Conservation (phyloP, 1,139 yeast species). For the Geotrichum fermentans region DNA sequence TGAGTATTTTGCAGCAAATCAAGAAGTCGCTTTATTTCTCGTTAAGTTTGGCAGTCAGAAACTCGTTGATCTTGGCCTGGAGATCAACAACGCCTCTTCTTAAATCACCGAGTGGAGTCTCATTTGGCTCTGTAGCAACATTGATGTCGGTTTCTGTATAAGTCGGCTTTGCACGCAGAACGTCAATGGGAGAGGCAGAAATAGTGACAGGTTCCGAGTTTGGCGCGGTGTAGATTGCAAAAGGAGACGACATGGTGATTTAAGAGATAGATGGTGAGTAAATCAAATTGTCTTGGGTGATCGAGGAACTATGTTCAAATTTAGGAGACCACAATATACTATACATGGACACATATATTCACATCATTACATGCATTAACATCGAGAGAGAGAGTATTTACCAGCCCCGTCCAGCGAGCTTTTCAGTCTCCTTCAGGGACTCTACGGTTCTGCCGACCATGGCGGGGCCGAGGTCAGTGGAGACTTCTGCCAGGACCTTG, state of each 20-base stretch:
- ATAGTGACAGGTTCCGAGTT: background rate
- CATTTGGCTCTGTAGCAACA: conserved; percentile 12
- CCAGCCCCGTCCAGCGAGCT: conserved; percentile 53
- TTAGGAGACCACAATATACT: background rate
- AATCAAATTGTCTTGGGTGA: background rate
- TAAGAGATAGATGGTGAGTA: too few relatives aligned
- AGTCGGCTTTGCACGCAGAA: background rate
- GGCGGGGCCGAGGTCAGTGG: conserved; percentile 71
- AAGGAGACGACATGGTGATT: background rate
- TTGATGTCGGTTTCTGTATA: conserved; percentile 6
- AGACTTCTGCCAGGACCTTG: conserved; percentile 57
- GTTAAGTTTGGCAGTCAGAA: background rate
- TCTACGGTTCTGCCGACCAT: conserved; percentile 66
- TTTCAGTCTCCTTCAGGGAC: conserved; percentile 46
- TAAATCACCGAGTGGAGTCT: conserved; percentile 9
- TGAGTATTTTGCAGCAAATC: too few relatives aligned
- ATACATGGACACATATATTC: background rate
- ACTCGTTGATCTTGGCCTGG: conserved; percentile 6
- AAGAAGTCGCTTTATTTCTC: background rate
- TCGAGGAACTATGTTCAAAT: background rate
- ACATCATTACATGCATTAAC: background rate
- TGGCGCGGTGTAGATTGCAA: conserved; percentile 1
- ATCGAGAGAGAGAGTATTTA: conserved; percentile 26
- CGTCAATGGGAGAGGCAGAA: background rate
- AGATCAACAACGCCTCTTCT: conserved; percentile 10